Evolutionary conservation across 1,139 yeast species (phyloP).

Genomic region (Debaryomyces robertsiae): DNA sequence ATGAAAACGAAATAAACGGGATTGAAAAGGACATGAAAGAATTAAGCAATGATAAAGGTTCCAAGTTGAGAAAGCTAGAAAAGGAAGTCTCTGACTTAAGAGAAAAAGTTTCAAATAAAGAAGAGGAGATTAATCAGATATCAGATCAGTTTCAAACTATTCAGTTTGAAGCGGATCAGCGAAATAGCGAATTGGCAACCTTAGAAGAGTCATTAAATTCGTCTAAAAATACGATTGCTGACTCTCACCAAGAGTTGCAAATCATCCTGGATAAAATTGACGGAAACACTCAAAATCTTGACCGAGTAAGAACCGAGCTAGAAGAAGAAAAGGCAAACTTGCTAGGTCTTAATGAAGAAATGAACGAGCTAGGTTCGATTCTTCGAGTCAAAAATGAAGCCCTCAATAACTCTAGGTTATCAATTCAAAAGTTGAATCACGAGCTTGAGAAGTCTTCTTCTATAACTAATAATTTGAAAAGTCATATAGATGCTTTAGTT

Average conservation of each 20-base stretch:
- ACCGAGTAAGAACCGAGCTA: constrained; percentile 43
- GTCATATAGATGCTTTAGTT: constrained; percentile 50
- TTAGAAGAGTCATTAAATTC: constrained; percentile 45
- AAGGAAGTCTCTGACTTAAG: constrained; percentile 51
- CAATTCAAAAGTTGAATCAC: constrained; percentile 61
- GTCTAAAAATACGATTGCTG: constrained; percentile 36
- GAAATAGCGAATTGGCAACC: constrained; percentile 55
- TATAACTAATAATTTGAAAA: constrained; percentile 44
- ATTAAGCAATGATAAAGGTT: constrained; percentile 76
- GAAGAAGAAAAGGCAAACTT: constrained; percentile 66
- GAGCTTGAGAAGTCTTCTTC: constrained; percentile 61
- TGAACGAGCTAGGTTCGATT: constrained; percentile 60
- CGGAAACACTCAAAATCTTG: constrained; percentile 32
- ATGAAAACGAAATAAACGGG: constrained; percentile 46
- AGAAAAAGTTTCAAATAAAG: constrained; percentile 39
- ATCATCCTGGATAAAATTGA: constrained; percentile 29
- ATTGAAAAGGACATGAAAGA: constrained; percentile 83
- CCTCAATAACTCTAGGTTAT: constrained; percentile 53
- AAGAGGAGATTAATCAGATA: constrained; percentile 44
- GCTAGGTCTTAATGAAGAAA: constrained; percentile 76
- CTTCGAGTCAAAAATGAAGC: constrained; percentile 54
- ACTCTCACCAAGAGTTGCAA: constrained; percentile 37
- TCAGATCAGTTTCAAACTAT: constrained; percentile 63
- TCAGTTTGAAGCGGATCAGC: constrained; percentile 74
- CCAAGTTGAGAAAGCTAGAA: constrained; percentile 72